These are phyloP conservation scores for Alternaria sp. DNA, from an alignment of 2,329 filamentous ascomycete species.

Conservation along the genomic window DNA sequence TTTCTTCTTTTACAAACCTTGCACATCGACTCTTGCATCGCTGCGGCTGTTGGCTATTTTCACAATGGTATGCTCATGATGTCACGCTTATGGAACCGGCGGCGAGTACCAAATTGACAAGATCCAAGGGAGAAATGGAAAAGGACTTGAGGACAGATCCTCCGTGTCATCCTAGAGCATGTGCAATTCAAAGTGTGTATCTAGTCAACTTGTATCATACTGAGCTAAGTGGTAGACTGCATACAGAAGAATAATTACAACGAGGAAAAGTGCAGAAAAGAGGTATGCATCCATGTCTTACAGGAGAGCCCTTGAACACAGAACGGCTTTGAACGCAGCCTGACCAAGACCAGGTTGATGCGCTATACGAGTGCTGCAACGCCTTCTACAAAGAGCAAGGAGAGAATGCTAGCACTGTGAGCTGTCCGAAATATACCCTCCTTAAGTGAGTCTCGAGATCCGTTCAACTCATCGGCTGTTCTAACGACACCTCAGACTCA, in stretches of 20 bases:
- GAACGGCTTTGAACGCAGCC: neutral
- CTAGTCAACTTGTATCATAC: neutral
- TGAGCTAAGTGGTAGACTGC: conserved; percentile 65
- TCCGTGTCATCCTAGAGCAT: conserved; percentile 86
- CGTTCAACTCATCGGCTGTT: neutral
- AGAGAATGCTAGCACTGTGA: conserved; percentile 75
- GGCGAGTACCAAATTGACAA: conserved; percentile 14
- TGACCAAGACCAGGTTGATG: conserved; percentile 68
- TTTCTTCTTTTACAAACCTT: neutral
- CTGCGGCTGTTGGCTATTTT: conserved; percentile 17
- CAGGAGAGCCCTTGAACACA: neutral
- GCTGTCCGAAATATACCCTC: conserved; percentile 83
- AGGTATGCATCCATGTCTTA: conserved; percentile 39
- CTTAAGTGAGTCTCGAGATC: conserved; percentile 57
- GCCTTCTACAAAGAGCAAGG: conserved; percentile 83
- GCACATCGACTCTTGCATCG: neutral
- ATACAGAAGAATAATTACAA: conserved; percentile 83
- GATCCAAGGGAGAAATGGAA: conserved; percentile 58
- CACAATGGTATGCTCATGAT: conserved; percentile 40
- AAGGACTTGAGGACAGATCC: conserved; percentile 76
- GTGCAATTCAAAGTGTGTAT: conserved; percentile 80
- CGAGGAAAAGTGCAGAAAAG: conserved; percentile 77
- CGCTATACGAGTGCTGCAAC: conserved; percentile 92
- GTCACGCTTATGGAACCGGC: conserved; percentile 19
- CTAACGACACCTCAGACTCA: conserved; percentile 59